Evolutionary conservation across 1,139 yeast genomes (phyloP).

Genomic region (Debaryomyces fabryi): DNA sequence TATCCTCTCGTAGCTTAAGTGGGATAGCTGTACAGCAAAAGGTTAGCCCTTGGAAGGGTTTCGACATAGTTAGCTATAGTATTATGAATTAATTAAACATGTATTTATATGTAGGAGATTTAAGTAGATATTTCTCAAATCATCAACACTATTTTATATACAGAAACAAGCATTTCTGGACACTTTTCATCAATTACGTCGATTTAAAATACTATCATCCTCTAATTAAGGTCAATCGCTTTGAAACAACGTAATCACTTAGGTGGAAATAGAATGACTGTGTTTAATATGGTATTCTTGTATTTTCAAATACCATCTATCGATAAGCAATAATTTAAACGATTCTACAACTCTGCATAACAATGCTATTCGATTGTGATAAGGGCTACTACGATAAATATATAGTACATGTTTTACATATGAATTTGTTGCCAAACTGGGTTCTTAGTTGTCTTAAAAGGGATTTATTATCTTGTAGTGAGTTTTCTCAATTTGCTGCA

Average conservation of each 20-base stretch:
- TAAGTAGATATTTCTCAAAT: slow-evolving; percentile 1
- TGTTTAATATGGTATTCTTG: background rate
- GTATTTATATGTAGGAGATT: slow-evolving; percentile 5
- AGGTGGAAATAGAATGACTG: background rate
- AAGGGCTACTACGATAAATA: background rate
- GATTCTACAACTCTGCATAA: background rate
- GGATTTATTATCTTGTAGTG: background rate
- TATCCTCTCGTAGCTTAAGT: slow-evolving; percentile 29
- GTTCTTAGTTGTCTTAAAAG: background rate
- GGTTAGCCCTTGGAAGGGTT: slow-evolving; percentile 37
- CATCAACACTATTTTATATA: slow-evolving; percentile 6
- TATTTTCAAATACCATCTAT: background rate
- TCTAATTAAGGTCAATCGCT: background rate
- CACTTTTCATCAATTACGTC: background rate
- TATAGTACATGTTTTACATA: background rate
- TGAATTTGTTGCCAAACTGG: background rate
- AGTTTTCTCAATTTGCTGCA: background rate
- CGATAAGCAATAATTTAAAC: background rate
- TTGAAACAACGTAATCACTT: background rate
- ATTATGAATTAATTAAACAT: background rate
- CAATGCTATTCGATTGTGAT: background rate
- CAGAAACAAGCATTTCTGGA: background rate
- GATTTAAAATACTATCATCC: background rate
- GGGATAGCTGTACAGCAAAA: slow-evolving; percentile 50
- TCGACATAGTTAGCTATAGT: slow-evolving; percentile 2